Percentiles rank a stretch among this genome's conserved stretches.
phyloP scores from a whole-genome alignment of 2,329 filamentous ascomycete species.

The Claviceps africana region DNA sequence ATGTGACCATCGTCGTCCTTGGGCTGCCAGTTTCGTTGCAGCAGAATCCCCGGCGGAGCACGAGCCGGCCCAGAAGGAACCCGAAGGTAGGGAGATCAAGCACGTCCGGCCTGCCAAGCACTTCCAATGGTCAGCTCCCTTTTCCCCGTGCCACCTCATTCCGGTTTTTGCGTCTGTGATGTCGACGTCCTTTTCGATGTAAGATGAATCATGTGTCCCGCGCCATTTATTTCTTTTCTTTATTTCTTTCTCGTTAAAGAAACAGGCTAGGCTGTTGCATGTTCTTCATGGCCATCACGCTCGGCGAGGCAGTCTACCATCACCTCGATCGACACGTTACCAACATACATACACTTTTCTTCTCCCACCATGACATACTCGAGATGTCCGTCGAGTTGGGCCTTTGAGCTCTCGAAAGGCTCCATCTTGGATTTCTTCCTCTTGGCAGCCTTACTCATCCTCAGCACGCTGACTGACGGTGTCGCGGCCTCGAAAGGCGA shows the following conservation, averaged over 20 bases:
- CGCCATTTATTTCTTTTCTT: neutral
- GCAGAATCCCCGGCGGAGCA: neutral
- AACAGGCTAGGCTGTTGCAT: neutral
- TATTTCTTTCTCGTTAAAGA: neutral
- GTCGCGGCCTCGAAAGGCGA: slow-evolving; percentile 10
- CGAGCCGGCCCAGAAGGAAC: neutral
- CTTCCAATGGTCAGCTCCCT: no score
- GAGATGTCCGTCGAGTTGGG: neutral
- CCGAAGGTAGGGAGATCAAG: no score
- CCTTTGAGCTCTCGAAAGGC: neutral
- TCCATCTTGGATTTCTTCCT: slow-evolving; percentile 6
- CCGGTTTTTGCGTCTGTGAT: neutral
- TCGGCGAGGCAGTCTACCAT: neutral
- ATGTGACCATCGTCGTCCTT: no score
- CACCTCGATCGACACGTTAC: no score
- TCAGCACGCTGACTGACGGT: neutral
- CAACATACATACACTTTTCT: neutral
- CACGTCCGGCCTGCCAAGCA: no score
- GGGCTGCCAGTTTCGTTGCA: no score
- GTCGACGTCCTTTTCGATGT: neutral
- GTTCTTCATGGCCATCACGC: neutral
- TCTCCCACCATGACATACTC: neutral
- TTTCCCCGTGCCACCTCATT: neutral
- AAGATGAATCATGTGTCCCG: neutral
- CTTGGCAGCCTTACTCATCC: neutral